Percentiles rank a stretch among this genome's conserved stretches.
phyloP scores from a whole-genome alignment of 2,329 filamentous ascomycete genomes.

The Xylaria sp. region DNA sequence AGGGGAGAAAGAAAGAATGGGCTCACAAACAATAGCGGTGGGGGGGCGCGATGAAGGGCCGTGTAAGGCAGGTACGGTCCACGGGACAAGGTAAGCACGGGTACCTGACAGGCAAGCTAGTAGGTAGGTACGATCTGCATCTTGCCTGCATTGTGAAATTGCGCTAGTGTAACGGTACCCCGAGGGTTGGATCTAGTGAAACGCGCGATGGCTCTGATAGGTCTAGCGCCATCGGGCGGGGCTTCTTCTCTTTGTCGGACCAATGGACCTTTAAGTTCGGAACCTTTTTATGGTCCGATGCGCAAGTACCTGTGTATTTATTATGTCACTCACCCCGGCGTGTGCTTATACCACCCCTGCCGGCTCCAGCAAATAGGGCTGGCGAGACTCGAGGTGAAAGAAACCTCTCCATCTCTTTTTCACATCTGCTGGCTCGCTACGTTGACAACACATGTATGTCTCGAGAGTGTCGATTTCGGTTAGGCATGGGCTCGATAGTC shows the following conservation, averaged over 20 bases:
- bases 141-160: constrained; percentile 16
- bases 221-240: not conserved
- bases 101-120: constrained; percentile 24
- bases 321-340: no score
- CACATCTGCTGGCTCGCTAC: no score
- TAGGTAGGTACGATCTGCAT: constrained; percentile 6
- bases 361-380: no score
- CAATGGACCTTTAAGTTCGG: not conserved
- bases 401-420: no score
- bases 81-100: constrained; percentile 16
- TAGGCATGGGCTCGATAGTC: no score
- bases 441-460: no score
- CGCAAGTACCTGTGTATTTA: no score
- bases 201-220: constrained; percentile 14
- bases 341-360: no score
- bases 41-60: not conserved
- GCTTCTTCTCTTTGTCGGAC: not conserved
- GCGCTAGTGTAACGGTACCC: not conserved
- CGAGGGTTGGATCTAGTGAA: not conserved
- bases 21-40: not conserved
- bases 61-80: not conserved
- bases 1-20: constrained; percentile 18
- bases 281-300: not conserved
- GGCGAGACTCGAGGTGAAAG: no score
- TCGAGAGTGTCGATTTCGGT: no score